A percentile compares a stretch with the other conserved stretches of the same genome.
phyloP scores from a whole-genome alignment of 2,329 filamentous ascomycete species.

The Huntiella decipiens region DNA sequence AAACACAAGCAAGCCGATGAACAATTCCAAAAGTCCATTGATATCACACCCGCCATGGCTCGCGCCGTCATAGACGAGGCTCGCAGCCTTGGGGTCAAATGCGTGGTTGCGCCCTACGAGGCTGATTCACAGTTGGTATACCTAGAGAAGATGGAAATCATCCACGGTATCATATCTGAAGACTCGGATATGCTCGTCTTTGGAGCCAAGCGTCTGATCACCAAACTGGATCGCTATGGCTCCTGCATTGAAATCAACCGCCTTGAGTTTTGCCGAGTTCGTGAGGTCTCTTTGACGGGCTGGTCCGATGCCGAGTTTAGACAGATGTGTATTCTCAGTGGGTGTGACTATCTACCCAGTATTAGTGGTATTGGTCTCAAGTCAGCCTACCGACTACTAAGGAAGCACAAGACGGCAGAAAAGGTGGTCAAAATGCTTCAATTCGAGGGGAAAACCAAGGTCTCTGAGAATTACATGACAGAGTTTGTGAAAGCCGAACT shows the following conservation, averaged over 20 bases:
- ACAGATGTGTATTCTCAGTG: constrained; percentile 88
- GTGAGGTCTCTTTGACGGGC: constrained; percentile 72
- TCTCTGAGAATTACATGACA: constrained; percentile 66
- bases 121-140: constrained; percentile 95
- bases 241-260: constrained; percentile 85
- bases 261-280: constrained; percentile 69
- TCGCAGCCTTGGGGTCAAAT: constrained; percentile 60
- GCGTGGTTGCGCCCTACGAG: constrained; percentile 91
- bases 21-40: constrained; percentile 86
- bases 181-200: constrained; percentile 95
- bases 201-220: constrained; percentile 73
- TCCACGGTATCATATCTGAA: constrained; percentile 80
- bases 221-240: constrained; percentile 86
- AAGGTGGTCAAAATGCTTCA: constrained; percentile 64
- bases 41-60: constrained; percentile 93
- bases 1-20: constrained; percentile 61
- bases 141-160: constrained; percentile 66
- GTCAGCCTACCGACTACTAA: constrained; percentile 76
- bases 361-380: constrained; percentile 79
- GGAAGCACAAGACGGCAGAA: constrained; percentile 78
- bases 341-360: constrained; percentile 83
- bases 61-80: constrained; percentile 78
- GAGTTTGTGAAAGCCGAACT: constrained; percentile 72
- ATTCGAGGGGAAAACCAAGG: constrained; percentile 68
- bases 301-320: constrained; percentile 88